phyloP scores from a whole-genome alignment of 371 early-diverging fungal species.

The Syncephalastrum contaminatum region DNA sequence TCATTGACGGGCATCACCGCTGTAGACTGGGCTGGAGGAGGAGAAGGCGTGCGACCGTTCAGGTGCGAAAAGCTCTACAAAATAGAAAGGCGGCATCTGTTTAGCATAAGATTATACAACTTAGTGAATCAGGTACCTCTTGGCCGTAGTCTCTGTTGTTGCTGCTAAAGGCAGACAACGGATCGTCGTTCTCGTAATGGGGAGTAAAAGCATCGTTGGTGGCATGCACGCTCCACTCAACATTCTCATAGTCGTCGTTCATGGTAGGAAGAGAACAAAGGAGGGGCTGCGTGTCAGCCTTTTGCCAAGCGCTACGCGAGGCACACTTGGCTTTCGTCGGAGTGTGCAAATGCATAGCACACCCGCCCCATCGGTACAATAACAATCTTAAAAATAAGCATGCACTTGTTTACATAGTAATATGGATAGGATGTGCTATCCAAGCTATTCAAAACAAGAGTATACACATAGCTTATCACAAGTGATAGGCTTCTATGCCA shows the following conservation, averaged over 20 bases:
- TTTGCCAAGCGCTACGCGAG: too few relatives aligned
- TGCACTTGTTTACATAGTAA: too few relatives aligned
- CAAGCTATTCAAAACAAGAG: too few relatives aligned
- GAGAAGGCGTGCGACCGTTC: slow-evolving; percentile 5
- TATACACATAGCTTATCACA: too few relatives aligned
- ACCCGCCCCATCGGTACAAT: too few relatives aligned
- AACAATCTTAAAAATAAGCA: too few relatives aligned
- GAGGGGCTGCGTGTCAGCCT: too few relatives aligned
- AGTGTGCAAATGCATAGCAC: too few relatives aligned
- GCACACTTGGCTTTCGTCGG: too few relatives aligned
- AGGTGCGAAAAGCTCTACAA: too few relatives aligned
- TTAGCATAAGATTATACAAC: background rate
- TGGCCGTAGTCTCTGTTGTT: slow-evolving; percentile 6
- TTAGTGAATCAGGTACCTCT: slow-evolving; percentile 7
- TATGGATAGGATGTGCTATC: too few relatives aligned
- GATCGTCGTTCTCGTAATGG: slow-evolving; percentile 29
- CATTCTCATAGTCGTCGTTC: slow-evolving; percentile 35
- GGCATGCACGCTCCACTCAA: slow-evolving; percentile 41
- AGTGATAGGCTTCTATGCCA: too few relatives aligned
- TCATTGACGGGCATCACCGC: slow-evolving; percentile 5
- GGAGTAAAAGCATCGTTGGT: slow-evolving; percentile 29
- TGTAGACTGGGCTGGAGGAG: slow-evolving; percentile 7
- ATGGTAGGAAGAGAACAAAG: slow-evolving; percentile 8
- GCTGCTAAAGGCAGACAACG: slow-evolving; percentile 20
- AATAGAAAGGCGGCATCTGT: background rate